Base-by-base conservation (phyloP, 2,329 filamentous ascomycete genomes). In the Ceratocystis papillata region DNA sequence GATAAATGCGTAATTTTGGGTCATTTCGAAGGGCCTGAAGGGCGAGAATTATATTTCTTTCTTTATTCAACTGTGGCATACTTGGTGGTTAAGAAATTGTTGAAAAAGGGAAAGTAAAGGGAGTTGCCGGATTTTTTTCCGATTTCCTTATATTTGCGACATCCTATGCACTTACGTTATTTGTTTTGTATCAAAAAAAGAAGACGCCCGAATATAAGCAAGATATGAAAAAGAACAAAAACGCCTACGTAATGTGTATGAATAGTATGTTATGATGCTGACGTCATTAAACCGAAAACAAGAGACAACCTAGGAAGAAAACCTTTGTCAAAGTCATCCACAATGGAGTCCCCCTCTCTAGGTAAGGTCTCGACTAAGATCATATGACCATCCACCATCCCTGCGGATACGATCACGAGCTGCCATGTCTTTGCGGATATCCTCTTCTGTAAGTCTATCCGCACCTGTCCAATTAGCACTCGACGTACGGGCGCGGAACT, bases 401-500 rank as follows among this genome's bases (percentile, higher is more conserved):
- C 87, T 81, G 63, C 88, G 83, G 73, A 96, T 80, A 73, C 86
- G 84, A 75, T 95, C 89, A 69, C 92, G 82, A 66, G 88, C 88
- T 68, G 88, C 87, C 71, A 88, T 77, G 76, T 96, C 92, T 73
- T 84, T 88, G 65, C 83, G 79, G 72, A 95, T 89, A 73, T 96
- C 92, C 67, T 95, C 92, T 70, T 92, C 87, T 0, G 92, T 96
- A 71, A 99, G 79, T 64, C 80, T 77, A 71, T 99, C 95, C 2
- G 87, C 80, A 65, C 89, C 83, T 72, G 83, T 87, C 94, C 94
- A 99, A 77, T 96, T 95, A 45, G 95, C 95, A 76, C 90, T 96
- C 71, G 90, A 96, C 4, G 93, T 96, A 66, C 94, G 83, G 63
- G 89, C 87, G 20, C 95, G 85, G 80, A 96, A 97, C 73, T 90